Evolutionary conservation across 768 basidiomycete species (phyloP).

Genomic region (Rhodotorula paludigena): DNA sequence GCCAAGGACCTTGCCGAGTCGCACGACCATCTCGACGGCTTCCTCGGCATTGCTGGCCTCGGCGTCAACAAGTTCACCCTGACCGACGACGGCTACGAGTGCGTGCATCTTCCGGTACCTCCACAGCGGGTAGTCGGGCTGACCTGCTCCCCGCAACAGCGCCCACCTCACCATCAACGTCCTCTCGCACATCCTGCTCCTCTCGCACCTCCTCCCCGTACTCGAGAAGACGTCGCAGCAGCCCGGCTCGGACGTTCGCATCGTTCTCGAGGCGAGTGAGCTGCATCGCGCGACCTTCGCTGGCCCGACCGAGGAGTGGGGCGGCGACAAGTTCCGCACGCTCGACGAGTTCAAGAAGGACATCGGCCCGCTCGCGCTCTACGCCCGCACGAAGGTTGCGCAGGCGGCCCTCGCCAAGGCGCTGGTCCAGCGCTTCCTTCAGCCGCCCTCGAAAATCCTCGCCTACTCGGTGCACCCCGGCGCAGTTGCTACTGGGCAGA

Average conservation of each 20-base stretch:
- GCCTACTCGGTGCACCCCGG: slow-evolving; percentile 27
- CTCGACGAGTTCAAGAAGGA: slow-evolving; percentile 28
- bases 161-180: slow-evolving; percentile 26
- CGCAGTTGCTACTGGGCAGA: slow-evolving; percentile 13
- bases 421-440: slow-evolving; percentile 22
- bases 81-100: slow-evolving; percentile 37
- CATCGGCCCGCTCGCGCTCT: slow-evolving; percentile 2
- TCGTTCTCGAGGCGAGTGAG: slow-evolving; percentile 25
- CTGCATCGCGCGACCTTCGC: slow-evolving; percentile 26
- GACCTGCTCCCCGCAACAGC: neutral
- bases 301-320: slow-evolving; percentile 11
- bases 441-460: slow-evolving; percentile 7
- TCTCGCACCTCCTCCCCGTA: slow-evolving; percentile 33
- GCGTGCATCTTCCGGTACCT: neutral
- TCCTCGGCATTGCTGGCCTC: slow-evolving; percentile 23
- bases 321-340: slow-evolving; percentile 17
- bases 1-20: slow-evolving; percentile 19
- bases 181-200: slow-evolving; percentile 24
- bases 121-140: neutral
- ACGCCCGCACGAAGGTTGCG: slow-evolving; percentile 23
- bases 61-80: slow-evolving; percentile 28
- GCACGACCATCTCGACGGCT: slow-evolving; percentile 19
- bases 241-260: slow-evolving; percentile 25
- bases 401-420: neutral
- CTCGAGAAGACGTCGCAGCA: slow-evolving; percentile 27